These are phyloP conservation scores for Arctium minus DNA, from an alignment of 129 eudicot species.

Conservation along the genomic window DNA sequence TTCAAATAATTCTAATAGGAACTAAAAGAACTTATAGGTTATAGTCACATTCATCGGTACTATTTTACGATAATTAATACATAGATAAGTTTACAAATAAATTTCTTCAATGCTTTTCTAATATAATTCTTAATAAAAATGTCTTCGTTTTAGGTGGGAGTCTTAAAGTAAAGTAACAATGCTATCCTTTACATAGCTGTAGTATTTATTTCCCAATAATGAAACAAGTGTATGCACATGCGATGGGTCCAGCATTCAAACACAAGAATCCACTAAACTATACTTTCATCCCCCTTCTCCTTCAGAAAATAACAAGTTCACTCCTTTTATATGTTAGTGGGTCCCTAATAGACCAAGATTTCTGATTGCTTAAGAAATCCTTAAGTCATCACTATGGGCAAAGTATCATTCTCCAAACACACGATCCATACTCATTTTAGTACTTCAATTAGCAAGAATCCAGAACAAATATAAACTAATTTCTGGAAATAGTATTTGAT, in stretches of 20 bases:
- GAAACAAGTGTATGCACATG: slow-evolving; percentile 25
- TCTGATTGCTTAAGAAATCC: slow-evolving; percentile 9
- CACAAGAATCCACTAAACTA: slow-evolving; percentile 21
- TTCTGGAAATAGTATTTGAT: background rate
- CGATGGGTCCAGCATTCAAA: slow-evolving; percentile 24
- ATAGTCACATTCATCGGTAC: background rate
- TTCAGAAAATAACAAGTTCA: slow-evolving; percentile 5
- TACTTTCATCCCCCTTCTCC: slow-evolving; percentile 6
- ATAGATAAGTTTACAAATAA: background rate
- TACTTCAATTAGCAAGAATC: slow-evolving; percentile 17
- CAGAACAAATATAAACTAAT: background rate
- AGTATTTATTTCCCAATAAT: slow-evolving; percentile 11
- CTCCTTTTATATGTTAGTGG: slow-evolving; percentile 6
- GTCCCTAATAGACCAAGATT: slow-evolving; percentile 13
- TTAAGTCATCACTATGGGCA: slow-evolving; percentile 25
- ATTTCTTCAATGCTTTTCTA: background rate
- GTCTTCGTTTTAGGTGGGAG: background rate
- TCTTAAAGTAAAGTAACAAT: slow-evolving; percentile 11
- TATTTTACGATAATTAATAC: background rate
- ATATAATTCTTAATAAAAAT: background rate
- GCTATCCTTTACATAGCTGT: slow-evolving; percentile 31
- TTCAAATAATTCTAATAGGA: background rate
- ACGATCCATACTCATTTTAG: slow-evolving; percentile 2
- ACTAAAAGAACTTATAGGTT: background rate
- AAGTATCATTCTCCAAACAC: slow-evolving; percentile 24